Evolutionary conservation across 345 rosid species (phyloP).

Genomic region (sweet orange (Citrus sinensis)): DNA sequence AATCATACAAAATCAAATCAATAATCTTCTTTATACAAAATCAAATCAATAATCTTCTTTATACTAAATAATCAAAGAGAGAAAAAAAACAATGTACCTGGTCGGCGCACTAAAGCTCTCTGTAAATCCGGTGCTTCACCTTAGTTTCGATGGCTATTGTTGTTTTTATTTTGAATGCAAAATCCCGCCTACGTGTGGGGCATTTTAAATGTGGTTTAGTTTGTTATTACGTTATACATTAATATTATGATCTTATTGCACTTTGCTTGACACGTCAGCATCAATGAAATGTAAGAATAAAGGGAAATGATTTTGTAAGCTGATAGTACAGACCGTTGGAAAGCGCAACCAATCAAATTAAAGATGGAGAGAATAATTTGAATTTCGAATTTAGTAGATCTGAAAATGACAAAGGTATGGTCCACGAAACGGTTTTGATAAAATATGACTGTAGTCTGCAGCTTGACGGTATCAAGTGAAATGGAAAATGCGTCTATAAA

Average conservation of each 20-base stretch:
- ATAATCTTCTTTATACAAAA: not conserved
- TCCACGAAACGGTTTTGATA: too few relatives aligned
- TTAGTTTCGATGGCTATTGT: not conserved
- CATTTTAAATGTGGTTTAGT: not conserved
- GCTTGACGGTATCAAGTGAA: too few relatives aligned
- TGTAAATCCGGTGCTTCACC: not conserved
- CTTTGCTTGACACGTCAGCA: not conserved
- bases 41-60: not conserved
- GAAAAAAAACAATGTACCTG: not conserved
- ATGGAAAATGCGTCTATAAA: too few relatives aligned
- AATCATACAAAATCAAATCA: not conserved
- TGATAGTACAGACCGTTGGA: not conserved
- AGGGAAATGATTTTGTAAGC: not conserved
- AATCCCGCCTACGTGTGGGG: not conserved
- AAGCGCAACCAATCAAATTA: not conserved
- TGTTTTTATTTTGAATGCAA: not conserved
- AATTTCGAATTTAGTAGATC: not conserved
- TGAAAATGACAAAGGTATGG: not conserved
- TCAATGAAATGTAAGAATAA: not conserved
- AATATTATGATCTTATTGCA: not conserved
- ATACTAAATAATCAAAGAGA: not conserved
- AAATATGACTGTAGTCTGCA: too few relatives aligned
- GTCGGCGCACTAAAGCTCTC: not conserved
- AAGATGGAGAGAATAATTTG: not conserved
- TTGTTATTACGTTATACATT: too few relatives aligned